Percentiles rank a stretch among this genome's conserved stretches.
These are phyloP conservation scores for Coprinopsis strossmayeri DNA, from an alignment of 768 basidiomycete species.

Conservation along the genomic window DNA sequence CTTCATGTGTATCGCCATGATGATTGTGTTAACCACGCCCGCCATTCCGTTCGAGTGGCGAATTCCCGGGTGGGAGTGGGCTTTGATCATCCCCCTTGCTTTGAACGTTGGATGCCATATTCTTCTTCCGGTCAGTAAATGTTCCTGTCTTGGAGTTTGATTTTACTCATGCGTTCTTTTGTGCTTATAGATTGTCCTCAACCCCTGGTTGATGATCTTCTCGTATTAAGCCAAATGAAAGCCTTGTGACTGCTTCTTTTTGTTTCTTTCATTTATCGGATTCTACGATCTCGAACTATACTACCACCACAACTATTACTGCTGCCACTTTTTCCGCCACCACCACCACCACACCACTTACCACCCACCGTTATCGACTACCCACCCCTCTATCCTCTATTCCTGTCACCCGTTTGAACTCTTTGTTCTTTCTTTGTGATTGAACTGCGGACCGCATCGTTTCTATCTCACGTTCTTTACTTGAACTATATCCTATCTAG, in stretches of 20 bases:
- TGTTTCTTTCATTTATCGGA: no score
- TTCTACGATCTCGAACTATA: background rate
- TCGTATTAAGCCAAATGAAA: constrained; percentile 38
- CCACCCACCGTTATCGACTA: no score
- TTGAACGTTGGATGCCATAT: constrained; percentile 65
- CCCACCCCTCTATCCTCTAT: background rate
- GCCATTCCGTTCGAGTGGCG: constrained; percentile 61
- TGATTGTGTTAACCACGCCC: constrained; percentile 52
- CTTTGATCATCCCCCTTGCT: constrained; percentile 68
- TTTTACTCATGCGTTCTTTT: constrained; percentile 5
- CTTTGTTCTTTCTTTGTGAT: background rate
- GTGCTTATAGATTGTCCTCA: constrained; percentile 70
- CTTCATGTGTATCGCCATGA: constrained; percentile 48
- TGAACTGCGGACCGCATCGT: background rate
- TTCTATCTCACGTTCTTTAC: background rate
- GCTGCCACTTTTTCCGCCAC: no score
- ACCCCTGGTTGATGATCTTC: constrained; percentile 86
- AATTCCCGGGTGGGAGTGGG: constrained; percentile 59
- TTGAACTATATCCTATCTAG: background rate
- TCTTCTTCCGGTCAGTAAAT: constrained; percentile 59
- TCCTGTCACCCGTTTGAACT: background rate
- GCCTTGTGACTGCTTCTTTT: no score
- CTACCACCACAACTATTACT: no score
- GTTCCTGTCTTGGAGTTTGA: constrained; percentile 5
- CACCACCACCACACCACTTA: no score